phyloP scores from a whole-genome alignment of 345 rosid species.

The Linum lewisii region DNA sequence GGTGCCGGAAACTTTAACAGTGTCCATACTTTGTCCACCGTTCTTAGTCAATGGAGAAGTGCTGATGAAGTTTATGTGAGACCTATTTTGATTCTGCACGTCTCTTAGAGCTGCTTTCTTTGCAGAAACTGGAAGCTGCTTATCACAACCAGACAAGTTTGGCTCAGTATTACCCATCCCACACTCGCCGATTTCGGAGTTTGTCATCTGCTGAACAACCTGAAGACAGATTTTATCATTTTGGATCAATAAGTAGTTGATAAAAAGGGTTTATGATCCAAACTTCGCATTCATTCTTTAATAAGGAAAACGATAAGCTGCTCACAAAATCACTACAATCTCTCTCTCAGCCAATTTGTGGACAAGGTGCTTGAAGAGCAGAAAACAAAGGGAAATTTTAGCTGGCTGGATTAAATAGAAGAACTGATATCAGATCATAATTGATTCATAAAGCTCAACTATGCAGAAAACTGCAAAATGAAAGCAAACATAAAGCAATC shows the following conservation, averaged over 20 bases:
- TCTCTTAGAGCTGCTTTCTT: slow-evolving; percentile 55
- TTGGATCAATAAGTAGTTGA: neutral
- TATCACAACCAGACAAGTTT: slow-evolving; percentile 29
- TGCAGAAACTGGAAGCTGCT: slow-evolving; percentile 26
- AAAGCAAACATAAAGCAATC: neutral
- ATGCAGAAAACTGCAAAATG: neutral
- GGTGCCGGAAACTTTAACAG: slow-evolving; percentile 40
- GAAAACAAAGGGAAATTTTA: too few relatives aligned
- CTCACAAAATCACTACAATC: too few relatives aligned
- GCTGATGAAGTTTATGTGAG: slow-evolving; percentile 26
- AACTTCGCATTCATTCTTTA: neutral
- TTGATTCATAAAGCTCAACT: neutral
- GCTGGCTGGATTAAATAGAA: neutral
- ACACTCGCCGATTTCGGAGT: slow-evolving; percentile 31
- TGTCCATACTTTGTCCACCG: slow-evolving; percentile 25
- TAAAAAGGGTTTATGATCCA: neutral
- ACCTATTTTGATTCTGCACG: slow-evolving; percentile 50
- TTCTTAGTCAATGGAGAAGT: slow-evolving; percentile 34
- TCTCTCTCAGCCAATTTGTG: too few relatives aligned
- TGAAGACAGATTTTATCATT: slow-evolving; percentile 8
- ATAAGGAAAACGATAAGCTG: neutral
- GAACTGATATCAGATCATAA: neutral
- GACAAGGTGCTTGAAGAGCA: too few relatives aligned
- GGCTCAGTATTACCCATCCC: slow-evolving; percentile 30
- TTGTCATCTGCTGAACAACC: slow-evolving; percentile 45